Percentiles rank a stretch among this genome's conserved stretches.
Evolutionary conservation across 345 rosid genomes (phyloP).

Genomic region (Bretschneidera sinensis): DNA sequence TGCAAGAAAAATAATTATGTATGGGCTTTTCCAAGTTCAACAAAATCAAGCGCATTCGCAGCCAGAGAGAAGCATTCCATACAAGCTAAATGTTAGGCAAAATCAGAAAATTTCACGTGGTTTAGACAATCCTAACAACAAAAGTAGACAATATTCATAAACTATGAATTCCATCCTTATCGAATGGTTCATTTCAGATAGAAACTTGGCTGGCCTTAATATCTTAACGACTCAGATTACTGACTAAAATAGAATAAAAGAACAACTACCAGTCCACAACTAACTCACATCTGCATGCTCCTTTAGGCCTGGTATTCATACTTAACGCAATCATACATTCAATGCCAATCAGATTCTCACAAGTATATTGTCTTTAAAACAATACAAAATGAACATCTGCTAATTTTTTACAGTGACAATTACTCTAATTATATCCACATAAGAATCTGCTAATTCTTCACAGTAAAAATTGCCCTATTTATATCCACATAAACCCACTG

Average conservation of each 20-base stretch:
- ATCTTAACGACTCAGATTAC: neutral
- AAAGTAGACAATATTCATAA: neutral
- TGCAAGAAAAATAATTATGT: neutral
- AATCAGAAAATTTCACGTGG: conserved; percentile 7
- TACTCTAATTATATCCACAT: no score
- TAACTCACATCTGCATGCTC: conserved; percentile 6
- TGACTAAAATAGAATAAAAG: neutral
- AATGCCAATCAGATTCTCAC: conserved; percentile 5
- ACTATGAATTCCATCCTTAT: conserved; percentile 1
- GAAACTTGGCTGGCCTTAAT: neutral
- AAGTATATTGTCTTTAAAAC: neutral
- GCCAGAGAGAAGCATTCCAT: neutral
- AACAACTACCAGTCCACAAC: conserved; percentile 31
- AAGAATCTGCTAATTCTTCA: no score
- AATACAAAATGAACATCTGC: neutral
- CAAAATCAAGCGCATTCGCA: no score
- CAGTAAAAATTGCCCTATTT: no score
- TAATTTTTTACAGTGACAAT: no score
- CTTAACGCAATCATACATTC: no score
- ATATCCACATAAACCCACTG: no score
- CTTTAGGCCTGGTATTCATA: no score
- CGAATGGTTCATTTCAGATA: neutral
- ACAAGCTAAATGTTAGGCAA: conserved; percentile 11
- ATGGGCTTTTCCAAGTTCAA: neutral
- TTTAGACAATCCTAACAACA: neutral